These are phyloP conservation scores for Thoreauomyces humboldtii DNA, from an alignment of 192 early-diverging fungal species.

Conservation along the genomic window DNA sequence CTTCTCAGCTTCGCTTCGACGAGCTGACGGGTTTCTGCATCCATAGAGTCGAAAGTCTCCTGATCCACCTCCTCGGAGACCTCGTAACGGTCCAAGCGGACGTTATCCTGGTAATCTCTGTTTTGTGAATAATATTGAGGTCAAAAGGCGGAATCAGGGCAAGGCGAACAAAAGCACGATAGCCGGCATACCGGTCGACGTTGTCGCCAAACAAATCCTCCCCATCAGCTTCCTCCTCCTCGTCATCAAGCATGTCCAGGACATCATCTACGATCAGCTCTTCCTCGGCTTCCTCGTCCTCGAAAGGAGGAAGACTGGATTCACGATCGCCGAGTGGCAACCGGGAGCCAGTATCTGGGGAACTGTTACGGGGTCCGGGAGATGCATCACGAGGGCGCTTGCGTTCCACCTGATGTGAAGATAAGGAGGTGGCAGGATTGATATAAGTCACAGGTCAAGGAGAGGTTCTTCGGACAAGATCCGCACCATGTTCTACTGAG, in stretches of 20 bases:
- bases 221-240: constrained; percentile 72
- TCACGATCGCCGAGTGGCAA: not conserved
- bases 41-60: constrained; percentile 71
- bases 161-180: not conserved
- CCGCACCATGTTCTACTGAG: no score
- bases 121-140: not conserved
- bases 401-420: constrained; percentile 9
- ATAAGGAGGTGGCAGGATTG: no score
- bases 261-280: constrained; percentile 53
- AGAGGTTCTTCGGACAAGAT: no score
- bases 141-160: no score
- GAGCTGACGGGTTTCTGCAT: constrained; percentile 62
- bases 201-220: constrained; percentile 88
- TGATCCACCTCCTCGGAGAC: constrained; percentile 75
- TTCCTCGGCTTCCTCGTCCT: constrained; percentile 48
- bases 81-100: constrained; percentile 75
- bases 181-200: constrained; percentile 68
- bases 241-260: constrained; percentile 36
- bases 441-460: no score
- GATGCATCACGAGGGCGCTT: constrained; percentile 19
- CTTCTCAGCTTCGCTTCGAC: constrained; percentile 77
- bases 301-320: constrained; percentile 16
- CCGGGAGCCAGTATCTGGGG: no score
- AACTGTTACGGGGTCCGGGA: constrained; percentile 8
- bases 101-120: constrained; percentile 82